Evolutionary conservation across 306 rosid genomes (phyloP), one percentile per base, ranked within the genome.

Genomic region (Rosa rugosa): DNA sequence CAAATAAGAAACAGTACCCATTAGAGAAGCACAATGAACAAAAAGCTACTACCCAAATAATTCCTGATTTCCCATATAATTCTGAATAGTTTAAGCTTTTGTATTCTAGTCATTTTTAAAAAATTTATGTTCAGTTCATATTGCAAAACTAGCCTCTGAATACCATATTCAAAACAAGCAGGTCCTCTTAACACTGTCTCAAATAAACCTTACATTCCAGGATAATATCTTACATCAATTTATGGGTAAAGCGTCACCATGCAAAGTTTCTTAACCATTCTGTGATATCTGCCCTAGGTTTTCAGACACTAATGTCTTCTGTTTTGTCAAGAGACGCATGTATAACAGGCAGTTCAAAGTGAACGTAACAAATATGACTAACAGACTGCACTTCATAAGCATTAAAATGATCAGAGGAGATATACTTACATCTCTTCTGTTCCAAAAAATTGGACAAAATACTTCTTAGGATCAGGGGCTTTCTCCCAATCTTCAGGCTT

Each of bases 401-500:
- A 18, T 25, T 62, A 69, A 54, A 22, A 16, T 34, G 53, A 51
- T 45, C 57, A 76, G 82, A 67, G 16, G 12, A 45, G 50, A 82
- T 69, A 81, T 14, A 86, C 98, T 89, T 86, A 96, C 99, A 90
- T 93, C 86, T 96, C 98, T 83, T 91, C 85, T 0, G 99, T 93
- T 64, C 94, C 99, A 87, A 91, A 93, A 71, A 96, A 96, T 64
- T 96, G 93, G 81, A 96, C 97, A 85, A 96, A 96, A 84, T 84
- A 84, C 79, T 96, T 93, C 92, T 90, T 96, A 1, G 99, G 96
- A 86, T 93, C 99, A 82, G 92, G 94, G 77, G 76, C 22, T 78
- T 88, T 91, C 77, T 88, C 84, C 96, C 96, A 93, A 72, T 96
- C 98, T 80, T 96, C 97, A 64, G 99, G 98, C 79, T 88, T 90